Conservation (phyloP, 306 rosid genomes). For the Inga laurina region DNA sequence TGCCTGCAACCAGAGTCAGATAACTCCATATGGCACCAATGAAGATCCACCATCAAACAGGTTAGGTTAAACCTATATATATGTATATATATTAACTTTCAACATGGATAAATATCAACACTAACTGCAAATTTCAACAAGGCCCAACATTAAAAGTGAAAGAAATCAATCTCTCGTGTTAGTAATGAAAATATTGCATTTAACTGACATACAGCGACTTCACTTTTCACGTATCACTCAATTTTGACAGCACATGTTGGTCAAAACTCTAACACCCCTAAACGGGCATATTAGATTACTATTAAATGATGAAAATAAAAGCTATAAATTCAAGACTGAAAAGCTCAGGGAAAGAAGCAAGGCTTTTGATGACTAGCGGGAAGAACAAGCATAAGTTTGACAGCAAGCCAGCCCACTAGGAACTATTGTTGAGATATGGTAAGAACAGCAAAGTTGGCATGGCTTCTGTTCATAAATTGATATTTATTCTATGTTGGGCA, state of each 20-base stretch:
- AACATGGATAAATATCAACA: constrained; percentile 19
- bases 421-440: not conserved
- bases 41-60: constrained; percentile 17
- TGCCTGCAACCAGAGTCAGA: constrained; percentile 71
- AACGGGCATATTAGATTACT: constrained; percentile 15
- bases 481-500: not conserved
- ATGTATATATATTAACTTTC: not conserved
- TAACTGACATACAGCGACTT: not conserved
- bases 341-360: constrained; percentile 10
- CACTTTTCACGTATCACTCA: constrained; percentile 9
- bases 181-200: not conserved
- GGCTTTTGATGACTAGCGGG: constrained; percentile 22
- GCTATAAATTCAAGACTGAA: not conserved
- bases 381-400: not conserved
- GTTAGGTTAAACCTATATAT: not conserved
- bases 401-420: constrained; percentile 1
- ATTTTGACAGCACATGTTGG: not conserved
- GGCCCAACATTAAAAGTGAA: constrained; percentile 22
- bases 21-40: constrained; percentile 40
- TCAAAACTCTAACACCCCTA: not conserved
- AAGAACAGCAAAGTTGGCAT: constrained; percentile 4
- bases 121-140: constrained; percentile 26
- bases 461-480: not conserved
- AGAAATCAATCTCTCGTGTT: constrained; percentile 31
- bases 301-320: constrained; percentile 16